Conservation (phyloP, 2,329 filamentous ascomycete genomes). For the Emericellopsis cladophorae region DNA sequence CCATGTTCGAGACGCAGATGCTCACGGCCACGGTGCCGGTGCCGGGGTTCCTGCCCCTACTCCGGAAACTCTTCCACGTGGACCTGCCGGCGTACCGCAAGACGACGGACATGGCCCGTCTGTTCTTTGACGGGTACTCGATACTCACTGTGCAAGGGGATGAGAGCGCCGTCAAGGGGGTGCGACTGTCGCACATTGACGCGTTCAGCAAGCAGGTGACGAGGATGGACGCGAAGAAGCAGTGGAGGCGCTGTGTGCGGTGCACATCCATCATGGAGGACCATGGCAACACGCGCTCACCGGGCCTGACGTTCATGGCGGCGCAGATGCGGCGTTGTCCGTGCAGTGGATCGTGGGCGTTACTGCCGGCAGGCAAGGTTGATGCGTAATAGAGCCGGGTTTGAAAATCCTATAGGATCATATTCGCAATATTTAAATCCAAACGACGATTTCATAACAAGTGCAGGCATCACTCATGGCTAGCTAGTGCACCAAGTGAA, state of each 20-base stretch:
- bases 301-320: constrained; percentile 40
- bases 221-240: constrained; percentile 9
- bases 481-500: too few relatives aligned
- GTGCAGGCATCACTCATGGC: too few relatives aligned
- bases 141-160: constrained; percentile 56
- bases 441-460: too few relatives aligned
- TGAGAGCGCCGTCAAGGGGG: constrained; percentile 27
- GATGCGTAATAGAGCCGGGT: not conserved
- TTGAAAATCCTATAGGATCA: too few relatives aligned
- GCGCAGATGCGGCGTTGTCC: constrained; percentile 41
- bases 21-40: constrained; percentile 35
- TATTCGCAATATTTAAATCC: too few relatives aligned
- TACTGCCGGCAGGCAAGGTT: constrained; percentile 22
- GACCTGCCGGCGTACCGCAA: constrained; percentile 45
- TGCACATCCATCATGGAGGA: constrained; percentile 58
- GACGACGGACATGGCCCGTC: constrained; percentile 48
- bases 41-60: constrained; percentile 35
- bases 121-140: constrained; percentile 62
- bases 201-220: constrained; percentile 49
- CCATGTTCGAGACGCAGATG: constrained; percentile 37
- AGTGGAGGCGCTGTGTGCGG: constrained; percentile 32
- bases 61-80: constrained; percentile 52
- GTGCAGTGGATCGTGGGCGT: constrained; percentile 40
- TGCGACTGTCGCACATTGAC: constrained; percentile 30
- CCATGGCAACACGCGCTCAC: constrained; percentile 36